Base-by-base conservation (phyloP, 2,329 filamentous ascomycete species). In the Annulohypoxylon truncatum region DNA sequence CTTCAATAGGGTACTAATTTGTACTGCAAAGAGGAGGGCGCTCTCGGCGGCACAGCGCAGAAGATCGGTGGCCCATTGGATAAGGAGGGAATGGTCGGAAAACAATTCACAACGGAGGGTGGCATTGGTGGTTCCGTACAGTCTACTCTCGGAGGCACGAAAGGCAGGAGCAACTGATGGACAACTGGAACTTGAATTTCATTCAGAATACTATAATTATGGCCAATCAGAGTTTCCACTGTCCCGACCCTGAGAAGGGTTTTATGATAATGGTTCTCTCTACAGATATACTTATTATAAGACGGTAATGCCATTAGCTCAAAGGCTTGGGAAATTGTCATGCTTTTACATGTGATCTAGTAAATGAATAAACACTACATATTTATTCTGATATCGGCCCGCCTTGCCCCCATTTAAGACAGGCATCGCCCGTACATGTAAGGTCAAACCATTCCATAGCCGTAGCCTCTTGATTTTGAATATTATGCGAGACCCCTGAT, bases 81-180 rank as follows among this genome's bases (percentile, higher is more conserved):
- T 35, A 84, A 85, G 69, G 82, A 87, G 1, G 85, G 86, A 0
- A 71, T 79, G 7, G 81, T 88, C 59, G 85, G 86, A 18, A 84
- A 83, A 60, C 84, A 86, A 67, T 89, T 88, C 69, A 87, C 85
- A 0, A 73, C 79, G 0, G 82, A 85, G 46, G 84, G 84, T 15
- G 80, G 78, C 4, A 82, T 88, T 26, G 85, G 85, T 2, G 85
- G 85, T 1, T 80, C 81, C 3, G 82, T 88, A 0, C 85, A 88
- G 77, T 68, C 78, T 3, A 66, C 72, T 0, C 63, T 83, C 66
- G 82, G 82, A 0, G 82, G 82, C 4, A 76, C 73, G 9, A 79
- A 78, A 71, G 66, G 68, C 5, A 66, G 54, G 60, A 77, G 75
- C 57, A 77, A 77, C 46, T 77, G 12, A 38, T n/a, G n/a, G n/a